Evolutionary conservation across 2,329 filamentous ascomycete species (phyloP), one percentile per base, ranked within the genome.

Genomic region (Fusarium sterilihyphosum): DNA sequence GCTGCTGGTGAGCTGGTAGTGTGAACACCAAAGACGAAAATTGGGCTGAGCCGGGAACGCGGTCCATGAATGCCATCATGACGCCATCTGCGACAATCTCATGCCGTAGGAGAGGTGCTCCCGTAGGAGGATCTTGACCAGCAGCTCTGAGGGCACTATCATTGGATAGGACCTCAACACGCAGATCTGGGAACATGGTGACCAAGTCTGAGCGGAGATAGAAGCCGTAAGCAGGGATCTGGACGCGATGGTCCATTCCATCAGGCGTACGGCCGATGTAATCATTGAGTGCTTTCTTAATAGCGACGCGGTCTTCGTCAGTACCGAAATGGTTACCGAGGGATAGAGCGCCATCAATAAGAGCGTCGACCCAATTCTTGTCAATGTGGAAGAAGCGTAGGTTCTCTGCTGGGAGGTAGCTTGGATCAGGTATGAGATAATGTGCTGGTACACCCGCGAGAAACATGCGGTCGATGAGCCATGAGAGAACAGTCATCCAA

Each of bases 311-410:
- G 44, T 82, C 81, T 33, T 78, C 50, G n/a, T 82, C 78, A 13
- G 37, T 46, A 4, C 47, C 78, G 1, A 80, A 41, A 59, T 86
- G 82, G 71, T 86, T 86, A 2, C 73, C 85, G 4, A 85, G 60
- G 17, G 78, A 82, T 0, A 87, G 75, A 0, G 82, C 85, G 1
- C 86, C 86, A 63, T 87, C 86, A 4, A 87, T 65, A 8, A 87
- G 58, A 12, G 80, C 80, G 50, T 85, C 82, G 0, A 83, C 70
- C 86, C 86, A 88, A 59, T 81, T 81, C 3, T 64, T 31, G 60
- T 88, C 86, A 17, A 88, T 84, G 41, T 80, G 65, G 77, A 88
- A 88, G 78, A 86, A 85, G 0, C 84, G 80, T 0, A 88, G 57
- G 16, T 64, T 80, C 67, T 88, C 86, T 9, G 41, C 49, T 0